A percentile compares a stretch with the other conserved stretches of the same genome.
These are phyloP conservation scores for Acanthamoeba culbertsoni DNA, from an alignment of 208 protist species.

Conservation along the genomic window DNA sequence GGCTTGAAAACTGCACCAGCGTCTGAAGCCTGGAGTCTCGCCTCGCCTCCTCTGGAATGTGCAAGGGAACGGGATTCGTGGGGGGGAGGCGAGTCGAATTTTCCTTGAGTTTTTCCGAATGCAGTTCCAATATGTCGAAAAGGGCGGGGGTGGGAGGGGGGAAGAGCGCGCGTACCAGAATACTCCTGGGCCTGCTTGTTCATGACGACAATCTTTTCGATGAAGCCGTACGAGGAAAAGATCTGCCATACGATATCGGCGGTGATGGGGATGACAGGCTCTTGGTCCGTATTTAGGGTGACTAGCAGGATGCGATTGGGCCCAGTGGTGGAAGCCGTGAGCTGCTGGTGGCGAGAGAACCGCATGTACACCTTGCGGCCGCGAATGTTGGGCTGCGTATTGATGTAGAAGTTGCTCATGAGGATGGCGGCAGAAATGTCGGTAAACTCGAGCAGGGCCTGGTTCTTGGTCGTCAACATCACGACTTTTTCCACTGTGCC, in stretches of 20 bases:
- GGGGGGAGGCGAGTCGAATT: neutral
- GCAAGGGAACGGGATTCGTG: neutral
- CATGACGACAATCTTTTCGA: slow-evolving; percentile 55
- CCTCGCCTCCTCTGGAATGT: neutral
- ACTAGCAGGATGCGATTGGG: slow-evolving; percentile 43
- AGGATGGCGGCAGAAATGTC: neutral
- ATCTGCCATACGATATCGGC: slow-evolving; percentile 46
- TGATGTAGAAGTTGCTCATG: slow-evolving; percentile 55
- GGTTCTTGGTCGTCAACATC: slow-evolving; percentile 40
- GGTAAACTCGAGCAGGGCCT: slow-evolving; percentile 12
- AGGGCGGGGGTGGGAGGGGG: neutral
- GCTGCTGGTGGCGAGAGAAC: neutral
- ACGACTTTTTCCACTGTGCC: slow-evolving; percentile 36
- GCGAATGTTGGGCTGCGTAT: neutral
- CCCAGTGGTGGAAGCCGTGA: neutral
- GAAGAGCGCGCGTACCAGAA: neutral
- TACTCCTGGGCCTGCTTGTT: slow-evolving; percentile 10
- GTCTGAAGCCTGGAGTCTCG: neutral
- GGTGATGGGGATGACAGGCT: slow-evolving; percentile 16
- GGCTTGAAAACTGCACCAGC: slow-evolving; percentile 16
- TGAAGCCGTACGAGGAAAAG: slow-evolving; percentile 44
- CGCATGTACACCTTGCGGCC: slow-evolving; percentile 38
- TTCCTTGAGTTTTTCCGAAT: too few species aligned
- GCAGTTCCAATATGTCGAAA: too few species aligned
- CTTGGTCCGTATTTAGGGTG: slow-evolving; percentile 8